Conservation (phyloP, 345 rosid species). For the Linum tenue region DNA sequence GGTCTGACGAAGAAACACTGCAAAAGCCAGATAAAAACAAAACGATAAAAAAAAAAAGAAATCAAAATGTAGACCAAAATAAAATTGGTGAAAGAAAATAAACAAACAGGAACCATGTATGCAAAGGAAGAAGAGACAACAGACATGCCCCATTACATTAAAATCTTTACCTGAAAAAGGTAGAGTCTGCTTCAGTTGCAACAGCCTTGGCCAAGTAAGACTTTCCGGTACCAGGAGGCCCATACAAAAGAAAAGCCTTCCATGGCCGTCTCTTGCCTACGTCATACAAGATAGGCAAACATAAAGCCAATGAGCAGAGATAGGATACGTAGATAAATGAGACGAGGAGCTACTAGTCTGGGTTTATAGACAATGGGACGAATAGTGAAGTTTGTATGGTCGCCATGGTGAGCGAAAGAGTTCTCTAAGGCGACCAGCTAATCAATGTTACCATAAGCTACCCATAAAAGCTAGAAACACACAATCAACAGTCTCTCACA, state of each 20-base stretch:
- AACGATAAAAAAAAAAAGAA: not conserved
- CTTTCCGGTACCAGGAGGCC: conserved; percentile 97
- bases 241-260: conserved; percentile 85
- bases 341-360: not conserved
- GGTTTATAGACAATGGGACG: not conserved
- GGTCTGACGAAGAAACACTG: conserved; percentile 90
- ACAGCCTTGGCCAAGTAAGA: conserved; percentile 95
- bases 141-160: not conserved
- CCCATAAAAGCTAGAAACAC: not conserved
- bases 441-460: not conserved
- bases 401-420: not conserved
- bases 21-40: conserved; percentile 10
- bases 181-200: conserved; percentile 92
- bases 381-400: not conserved
- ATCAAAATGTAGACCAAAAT: not conserved
- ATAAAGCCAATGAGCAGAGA: not conserved
- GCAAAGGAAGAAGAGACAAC: not conserved
- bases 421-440: not conserved
- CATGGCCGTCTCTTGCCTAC: conserved; percentile 88
- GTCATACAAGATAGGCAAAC: conserved; percentile 1
- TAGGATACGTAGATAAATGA: not conserved
- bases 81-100: not conserved
- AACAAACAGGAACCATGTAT: not conserved
- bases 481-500: not conserved
- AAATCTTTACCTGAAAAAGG: conserved; percentile 63